These are phyloP conservation scores for Boechera retrofracta DNA, from an alignment of 345 rosid species.

Conservation along the genomic window DNA sequence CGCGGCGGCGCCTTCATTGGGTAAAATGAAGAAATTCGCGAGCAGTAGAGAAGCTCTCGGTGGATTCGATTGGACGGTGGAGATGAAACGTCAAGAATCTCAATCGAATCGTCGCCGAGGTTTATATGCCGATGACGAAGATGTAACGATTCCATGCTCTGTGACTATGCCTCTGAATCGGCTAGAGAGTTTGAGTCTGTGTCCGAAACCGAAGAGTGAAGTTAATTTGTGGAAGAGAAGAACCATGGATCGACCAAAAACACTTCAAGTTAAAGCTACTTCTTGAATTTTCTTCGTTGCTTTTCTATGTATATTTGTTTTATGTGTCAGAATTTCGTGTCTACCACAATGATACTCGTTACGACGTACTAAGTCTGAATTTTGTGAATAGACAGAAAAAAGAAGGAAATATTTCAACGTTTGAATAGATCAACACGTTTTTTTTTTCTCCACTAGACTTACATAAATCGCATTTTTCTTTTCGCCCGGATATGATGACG, in stretches of 20 bases:
- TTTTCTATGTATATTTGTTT: neutral
- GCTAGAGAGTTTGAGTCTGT: conserved; percentile 13
- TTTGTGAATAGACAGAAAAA: neutral
- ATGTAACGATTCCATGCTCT: conserved; percentile 26
- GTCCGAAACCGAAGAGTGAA: conserved; percentile 50
- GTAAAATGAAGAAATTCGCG: conserved; percentile 73
- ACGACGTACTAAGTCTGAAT: neutral
- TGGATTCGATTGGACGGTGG: conserved; percentile 68
- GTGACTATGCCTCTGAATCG: conserved; percentile 10
- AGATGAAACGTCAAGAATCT: conserved; percentile 45
- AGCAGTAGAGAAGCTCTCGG: conserved; percentile 65
- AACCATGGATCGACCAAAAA: conserved; percentile 68
- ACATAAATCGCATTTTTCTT: neutral
- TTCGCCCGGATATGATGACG: neutral
- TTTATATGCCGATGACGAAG: conserved; percentile 2
- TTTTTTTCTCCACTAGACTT: neutral
- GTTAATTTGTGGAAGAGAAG: conserved; percentile 87
- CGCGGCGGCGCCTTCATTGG: conserved; percentile 39
- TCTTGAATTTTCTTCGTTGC: neutral
- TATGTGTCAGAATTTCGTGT: neutral
- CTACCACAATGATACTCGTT: conserved; percentile 8
- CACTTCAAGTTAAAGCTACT: conserved; percentile 56
- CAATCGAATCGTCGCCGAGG: conserved; percentile 4
- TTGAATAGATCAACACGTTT: neutral
- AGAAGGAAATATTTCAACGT: neutral